Conservation (phyloP, 2,329 filamentous ascomycete genomes). For the Phialemoniopsis sp. region DNA sequence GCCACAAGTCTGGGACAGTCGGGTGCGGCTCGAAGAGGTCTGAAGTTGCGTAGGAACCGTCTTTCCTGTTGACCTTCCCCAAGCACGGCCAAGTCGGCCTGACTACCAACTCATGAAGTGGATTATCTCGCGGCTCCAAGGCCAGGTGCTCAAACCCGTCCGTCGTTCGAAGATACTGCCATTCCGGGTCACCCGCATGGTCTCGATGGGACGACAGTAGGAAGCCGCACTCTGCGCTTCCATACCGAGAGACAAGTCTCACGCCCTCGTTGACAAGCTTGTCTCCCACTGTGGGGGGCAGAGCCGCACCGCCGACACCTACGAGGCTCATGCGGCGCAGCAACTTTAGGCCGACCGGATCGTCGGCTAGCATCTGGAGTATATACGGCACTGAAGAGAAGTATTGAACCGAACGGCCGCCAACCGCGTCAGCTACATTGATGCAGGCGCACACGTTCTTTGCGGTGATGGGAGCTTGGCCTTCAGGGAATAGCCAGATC, state of each 20-base stretch:
- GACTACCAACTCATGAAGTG: constrained; percentile 51
- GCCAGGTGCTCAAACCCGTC: constrained; percentile 20
- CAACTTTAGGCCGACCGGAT: constrained; percentile 30
- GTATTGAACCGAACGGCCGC: constrained; percentile 36
- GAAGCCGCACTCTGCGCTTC: constrained; percentile 64
- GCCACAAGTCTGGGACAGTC: constrained; percentile 49
- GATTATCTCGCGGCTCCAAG: constrained; percentile 41
- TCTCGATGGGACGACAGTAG: constrained; percentile 58
- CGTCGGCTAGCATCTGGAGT: constrained; percentile 45
- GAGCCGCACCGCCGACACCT: constrained; percentile 58
- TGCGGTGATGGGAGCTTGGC: constrained; percentile 50
- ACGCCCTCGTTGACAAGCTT: constrained; percentile 43
- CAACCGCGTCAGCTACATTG: constrained; percentile 21
- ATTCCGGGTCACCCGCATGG: constrained; percentile 49
- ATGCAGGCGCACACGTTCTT: constrained; percentile 47
- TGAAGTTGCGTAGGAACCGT: constrained; percentile 59
- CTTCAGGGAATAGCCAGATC: constrained; percentile 60
- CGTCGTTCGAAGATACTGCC: constrained; percentile 52
- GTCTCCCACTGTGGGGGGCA: constrained; percentile 49
- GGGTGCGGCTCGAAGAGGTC: constrained; percentile 58
- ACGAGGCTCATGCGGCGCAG: constrained; percentile 54
- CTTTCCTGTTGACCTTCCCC: constrained; percentile 51
- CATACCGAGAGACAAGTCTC: constrained; percentile 57
- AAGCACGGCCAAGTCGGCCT: constrained; percentile 53
- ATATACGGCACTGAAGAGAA: constrained; percentile 61